phyloP scores from a whole-genome alignment of 441 rosid species.

The Euphorbia corollata region DNA sequence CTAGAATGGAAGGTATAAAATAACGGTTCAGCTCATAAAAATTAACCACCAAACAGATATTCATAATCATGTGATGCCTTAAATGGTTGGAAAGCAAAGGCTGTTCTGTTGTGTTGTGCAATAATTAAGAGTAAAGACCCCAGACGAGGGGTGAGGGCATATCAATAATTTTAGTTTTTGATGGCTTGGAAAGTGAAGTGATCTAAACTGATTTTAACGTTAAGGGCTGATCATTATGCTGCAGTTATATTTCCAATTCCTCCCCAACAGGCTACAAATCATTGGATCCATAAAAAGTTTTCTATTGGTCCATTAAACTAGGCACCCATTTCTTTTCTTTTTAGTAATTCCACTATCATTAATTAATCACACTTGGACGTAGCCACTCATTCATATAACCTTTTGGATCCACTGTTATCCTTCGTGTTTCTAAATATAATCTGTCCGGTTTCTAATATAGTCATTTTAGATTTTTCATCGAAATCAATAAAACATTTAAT shows the following conservation, averaged over 20 bases:
- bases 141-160: conserved; percentile 1
- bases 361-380: neutral
- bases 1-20: neutral
- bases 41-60: neutral
- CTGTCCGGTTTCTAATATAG: too few relatives aligned
- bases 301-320: conserved; percentile 3
- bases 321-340: conserved; percentile 5
- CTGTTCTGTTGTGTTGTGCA: conserved; percentile 10
- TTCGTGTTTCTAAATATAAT: too few relatives aligned
- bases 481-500: too few relatives aligned
- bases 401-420: too few relatives aligned
- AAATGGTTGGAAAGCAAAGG: conserved; percentile 7
- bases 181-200: neutral
- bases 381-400: neutral
- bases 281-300: neutral
- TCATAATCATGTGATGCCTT: neutral
- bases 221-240: conserved; percentile 11
- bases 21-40: neutral
- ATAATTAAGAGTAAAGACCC: conserved; percentile 4
- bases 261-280: neutral
- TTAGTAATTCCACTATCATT: neutral
- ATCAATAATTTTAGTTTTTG: neutral
- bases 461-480: too few relatives aligned
- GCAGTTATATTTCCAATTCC: neutral
- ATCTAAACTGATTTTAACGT: conserved; percentile 1